Evolutionary conservation across 164 flowering plant species (phyloP).

Genomic region (Aristolochia fimbriata): DNA sequence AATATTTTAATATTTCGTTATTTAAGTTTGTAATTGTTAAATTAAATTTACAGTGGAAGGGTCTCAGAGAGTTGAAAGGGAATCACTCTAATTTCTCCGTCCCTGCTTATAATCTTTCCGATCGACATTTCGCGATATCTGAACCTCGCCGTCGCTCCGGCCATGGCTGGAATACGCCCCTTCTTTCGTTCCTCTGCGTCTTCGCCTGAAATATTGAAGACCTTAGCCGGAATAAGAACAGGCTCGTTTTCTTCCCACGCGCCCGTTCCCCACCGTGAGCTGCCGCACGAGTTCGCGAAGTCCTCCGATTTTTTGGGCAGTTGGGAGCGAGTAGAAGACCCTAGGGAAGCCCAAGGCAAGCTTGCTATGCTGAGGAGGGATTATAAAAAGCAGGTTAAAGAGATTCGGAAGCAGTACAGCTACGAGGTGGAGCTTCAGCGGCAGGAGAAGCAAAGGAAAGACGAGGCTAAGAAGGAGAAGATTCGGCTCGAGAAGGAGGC

Average conservation of each 20-base stretch:
- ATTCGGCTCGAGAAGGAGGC: conserved; percentile 48
- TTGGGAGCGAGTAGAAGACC: conserved; percentile 52
- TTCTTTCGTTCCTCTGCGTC: conserved; percentile 8
- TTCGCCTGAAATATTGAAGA: conserved; percentile 1
- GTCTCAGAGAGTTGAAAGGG: no score
- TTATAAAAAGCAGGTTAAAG: conserved; percentile 55
- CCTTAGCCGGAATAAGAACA: conserved; percentile 1
- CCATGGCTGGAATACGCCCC: conserved; percentile 16
- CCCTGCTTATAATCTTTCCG: no score
- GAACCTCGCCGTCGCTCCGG: no score
- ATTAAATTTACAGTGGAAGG: no score
- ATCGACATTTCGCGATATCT: no score
- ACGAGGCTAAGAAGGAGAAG: conserved; percentile 51
- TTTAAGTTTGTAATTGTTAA: no score
- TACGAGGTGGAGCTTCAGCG: conserved; percentile 56
- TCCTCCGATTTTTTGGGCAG: conserved; percentile 47
- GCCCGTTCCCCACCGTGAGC: conserved; percentile 15
- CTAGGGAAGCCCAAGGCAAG: conserved; percentile 51
- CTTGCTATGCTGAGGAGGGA: conserved; percentile 45
- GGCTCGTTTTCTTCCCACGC: conserved; percentile 7
- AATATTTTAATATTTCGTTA: no score
- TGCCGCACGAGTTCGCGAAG: conserved; percentile 32
- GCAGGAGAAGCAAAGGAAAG: conserved; percentile 49
- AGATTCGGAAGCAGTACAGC: conserved; percentile 49
- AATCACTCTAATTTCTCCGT: no score